Evolutionary conservation across 371 early-diverging fungal species (phyloP).

Genomic region (Parasitella parasitica): DNA sequence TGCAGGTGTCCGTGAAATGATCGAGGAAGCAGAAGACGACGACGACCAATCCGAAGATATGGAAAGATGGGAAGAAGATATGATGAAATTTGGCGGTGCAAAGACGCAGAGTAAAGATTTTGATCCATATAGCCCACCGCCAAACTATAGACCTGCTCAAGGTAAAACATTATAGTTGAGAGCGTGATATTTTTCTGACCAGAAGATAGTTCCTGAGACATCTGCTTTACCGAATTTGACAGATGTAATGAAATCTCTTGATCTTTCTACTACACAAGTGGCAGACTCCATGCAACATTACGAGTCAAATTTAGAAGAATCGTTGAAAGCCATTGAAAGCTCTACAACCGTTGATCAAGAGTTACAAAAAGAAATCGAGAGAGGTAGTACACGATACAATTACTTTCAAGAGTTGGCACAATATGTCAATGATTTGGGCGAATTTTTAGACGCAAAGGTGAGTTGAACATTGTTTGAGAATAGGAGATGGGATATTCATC

Average conservation of each 20-base stretch:
- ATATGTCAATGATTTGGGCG: constrained; percentile 64
- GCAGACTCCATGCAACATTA: constrained; percentile 41
- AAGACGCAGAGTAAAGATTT: constrained; percentile 17
- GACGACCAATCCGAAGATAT: constrained; percentile 59
- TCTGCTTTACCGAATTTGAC: constrained; percentile 50
- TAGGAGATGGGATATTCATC: too few relatives aligned
- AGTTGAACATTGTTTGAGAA: too few relatives aligned
- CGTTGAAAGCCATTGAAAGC: constrained; percentile 43
- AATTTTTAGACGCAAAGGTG: constrained; percentile 72
- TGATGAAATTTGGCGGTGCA: constrained; percentile 64
- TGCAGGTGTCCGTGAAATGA: constrained; percentile 52
- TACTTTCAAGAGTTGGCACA: constrained; percentile 68
- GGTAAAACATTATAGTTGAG: constrained; percentile 16
- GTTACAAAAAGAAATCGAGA: constrained; percentile 46
- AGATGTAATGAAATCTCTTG: constrained; percentile 46
- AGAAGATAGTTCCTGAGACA: constrained; percentile 52
- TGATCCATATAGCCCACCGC: constrained; percentile 27
- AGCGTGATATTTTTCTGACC: neutral
- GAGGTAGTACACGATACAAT: constrained; percentile 55
- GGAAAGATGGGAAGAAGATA: constrained; percentile 67
- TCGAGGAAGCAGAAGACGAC: constrained; percentile 56
- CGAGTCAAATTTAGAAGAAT: constrained; percentile 46
- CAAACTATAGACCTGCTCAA: constrained; percentile 36
- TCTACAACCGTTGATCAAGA: constrained; percentile 33
- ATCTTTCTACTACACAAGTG: constrained; percentile 32